These are phyloP conservation scores for Lablab purpureus DNA, from an alignment of 306 rosid genomes.

Conservation along the genomic window DNA sequence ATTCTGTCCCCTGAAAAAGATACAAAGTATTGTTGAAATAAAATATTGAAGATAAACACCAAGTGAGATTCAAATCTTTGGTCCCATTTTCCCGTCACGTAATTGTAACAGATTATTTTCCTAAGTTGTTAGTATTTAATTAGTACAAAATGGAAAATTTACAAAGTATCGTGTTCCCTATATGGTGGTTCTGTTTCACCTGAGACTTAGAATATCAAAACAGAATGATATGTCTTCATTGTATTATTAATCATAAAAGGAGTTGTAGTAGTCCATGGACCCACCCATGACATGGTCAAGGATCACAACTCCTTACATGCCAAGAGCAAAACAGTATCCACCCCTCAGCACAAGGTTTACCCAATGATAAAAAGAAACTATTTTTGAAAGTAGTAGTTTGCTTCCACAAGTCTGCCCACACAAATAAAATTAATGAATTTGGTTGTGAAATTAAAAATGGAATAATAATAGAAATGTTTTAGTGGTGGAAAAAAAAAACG, in stretches of 20 bases:
- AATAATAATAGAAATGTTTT: not conserved
- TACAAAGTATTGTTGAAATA: conserved; percentile 29
- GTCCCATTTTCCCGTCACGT: not conserved
- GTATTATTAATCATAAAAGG: not conserved
- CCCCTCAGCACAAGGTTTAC: not conserved
- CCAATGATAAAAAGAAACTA: not conserved
- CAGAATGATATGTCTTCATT: not conserved
- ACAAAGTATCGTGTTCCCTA: not conserved
- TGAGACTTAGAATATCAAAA: not conserved
- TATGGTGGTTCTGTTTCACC: not conserved
- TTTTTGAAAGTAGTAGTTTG: not conserved
- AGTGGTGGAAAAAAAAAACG: not conserved
- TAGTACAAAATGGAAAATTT: not conserved
- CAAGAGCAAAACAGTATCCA: not conserved
- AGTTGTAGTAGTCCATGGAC: not conserved
- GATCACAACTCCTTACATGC: not conserved
- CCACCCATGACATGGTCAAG: not conserved
- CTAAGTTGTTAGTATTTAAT: not conserved
- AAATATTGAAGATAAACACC: conserved; percentile 9
- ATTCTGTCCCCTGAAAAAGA: conserved; percentile 87
- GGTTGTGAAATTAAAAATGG: not conserved
- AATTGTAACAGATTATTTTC: not conserved
- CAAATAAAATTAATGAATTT: not conserved
- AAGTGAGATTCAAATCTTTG: conserved; percentile 9
- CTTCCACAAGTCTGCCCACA: not conserved